Evolutionary conservation across 1,284 basidiomycete genomes (phyloP).

Genomic region (Ustilago shanxiensis): DNA sequence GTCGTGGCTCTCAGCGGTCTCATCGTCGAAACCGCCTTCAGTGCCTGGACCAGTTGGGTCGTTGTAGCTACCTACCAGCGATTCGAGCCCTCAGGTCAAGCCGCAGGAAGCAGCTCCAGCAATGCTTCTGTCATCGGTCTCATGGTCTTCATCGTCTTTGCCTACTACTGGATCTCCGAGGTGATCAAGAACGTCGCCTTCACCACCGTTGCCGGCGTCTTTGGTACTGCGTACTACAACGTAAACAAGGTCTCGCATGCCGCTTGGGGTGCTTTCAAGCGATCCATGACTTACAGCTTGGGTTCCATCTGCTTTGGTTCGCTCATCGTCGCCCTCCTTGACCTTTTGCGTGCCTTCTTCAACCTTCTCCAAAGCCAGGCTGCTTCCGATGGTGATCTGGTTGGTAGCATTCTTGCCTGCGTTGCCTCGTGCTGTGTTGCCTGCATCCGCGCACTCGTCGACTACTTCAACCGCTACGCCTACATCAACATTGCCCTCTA

Average conservation of each 20-base stretch:
- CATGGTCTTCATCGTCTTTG: constrained; percentile 63
- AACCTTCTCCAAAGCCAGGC: constrained; percentile 79
- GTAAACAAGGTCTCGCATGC: constrained; percentile 76
- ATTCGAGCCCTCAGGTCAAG: constrained; percentile 53
- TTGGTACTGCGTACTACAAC: constrained; percentile 63
- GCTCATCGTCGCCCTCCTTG: constrained; percentile 87
- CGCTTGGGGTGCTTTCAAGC: constrained; percentile 75
- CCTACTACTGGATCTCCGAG: constrained; percentile 60
- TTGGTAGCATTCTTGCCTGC: constrained; percentile 82
- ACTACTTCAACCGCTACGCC: constrained; percentile 73
- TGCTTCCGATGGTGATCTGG: constrained; percentile 79
- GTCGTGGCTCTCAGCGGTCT: constrained; percentile 56
- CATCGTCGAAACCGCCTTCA: constrained; percentile 58
- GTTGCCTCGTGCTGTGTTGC: constrained; percentile 80
- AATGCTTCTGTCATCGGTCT: constrained; percentile 58
- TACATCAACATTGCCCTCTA: constrained; percentile 88
- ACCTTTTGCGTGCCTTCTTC: constrained; percentile 79
- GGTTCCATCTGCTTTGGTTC: constrained; percentile 91
- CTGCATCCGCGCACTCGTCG: constrained; percentile 70
- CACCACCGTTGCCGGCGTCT: constrained; percentile 62
- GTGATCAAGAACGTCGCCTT: constrained; percentile 66
- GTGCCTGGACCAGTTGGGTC: constrained; percentile 61
- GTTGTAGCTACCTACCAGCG: constrained; percentile 62
- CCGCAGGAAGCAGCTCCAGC: constrained; percentile 42
- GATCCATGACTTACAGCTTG: constrained; percentile 85